These are phyloP conservation scores for Diutina ranongensis DNA, from an alignment of 1,139 yeast species.

Conservation along the genomic window DNA sequence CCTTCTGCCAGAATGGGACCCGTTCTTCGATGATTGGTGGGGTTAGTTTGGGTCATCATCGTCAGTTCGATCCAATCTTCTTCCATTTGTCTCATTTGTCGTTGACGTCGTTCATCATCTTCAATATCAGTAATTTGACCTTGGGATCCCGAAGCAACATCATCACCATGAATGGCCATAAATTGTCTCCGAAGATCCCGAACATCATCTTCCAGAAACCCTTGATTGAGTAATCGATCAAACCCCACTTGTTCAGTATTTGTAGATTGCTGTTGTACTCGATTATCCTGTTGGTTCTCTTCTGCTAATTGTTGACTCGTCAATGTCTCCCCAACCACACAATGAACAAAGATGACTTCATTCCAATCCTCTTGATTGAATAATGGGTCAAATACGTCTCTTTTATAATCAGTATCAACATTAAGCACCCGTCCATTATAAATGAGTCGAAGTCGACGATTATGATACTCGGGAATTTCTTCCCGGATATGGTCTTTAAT, in stretches of 20 bases:
- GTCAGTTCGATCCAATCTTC: constrained; percentile 89
- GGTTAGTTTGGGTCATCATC: constrained; percentile 24
- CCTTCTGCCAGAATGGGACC: constrained; percentile 8
- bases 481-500: constrained; percentile 20
- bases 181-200: constrained; percentile 65
- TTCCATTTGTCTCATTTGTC: constrained; percentile 51
- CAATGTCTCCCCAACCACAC: constrained; percentile 67
- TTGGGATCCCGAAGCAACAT: constrained; percentile 7
- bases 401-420: constrained; percentile 42
- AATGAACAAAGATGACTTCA: constrained; percentile 49
- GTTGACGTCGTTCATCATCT: constrained; percentile 27
- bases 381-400: constrained; percentile 7
- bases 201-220: constrained; percentile 71
- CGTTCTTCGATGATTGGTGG: constrained; percentile 4
- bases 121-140: constrained; percentile 26
- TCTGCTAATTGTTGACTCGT: constrained; percentile 45
- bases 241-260: constrained; percentile 73
- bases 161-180: constrained; percentile 46
- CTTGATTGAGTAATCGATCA: constrained; percentile 72
- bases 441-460: constrained; percentile 52
- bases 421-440: constrained; percentile 64
- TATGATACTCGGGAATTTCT: constrained; percentile 13
- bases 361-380: constrained; percentile 9
- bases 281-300: constrained; percentile 50
- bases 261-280: constrained; percentile 15